Evolutionary conservation across 2,329 filamentous ascomycete species (phyloP), one percentile per base, ranked within the genome.

Genomic region (Dothideomycetes sp.): DNA sequence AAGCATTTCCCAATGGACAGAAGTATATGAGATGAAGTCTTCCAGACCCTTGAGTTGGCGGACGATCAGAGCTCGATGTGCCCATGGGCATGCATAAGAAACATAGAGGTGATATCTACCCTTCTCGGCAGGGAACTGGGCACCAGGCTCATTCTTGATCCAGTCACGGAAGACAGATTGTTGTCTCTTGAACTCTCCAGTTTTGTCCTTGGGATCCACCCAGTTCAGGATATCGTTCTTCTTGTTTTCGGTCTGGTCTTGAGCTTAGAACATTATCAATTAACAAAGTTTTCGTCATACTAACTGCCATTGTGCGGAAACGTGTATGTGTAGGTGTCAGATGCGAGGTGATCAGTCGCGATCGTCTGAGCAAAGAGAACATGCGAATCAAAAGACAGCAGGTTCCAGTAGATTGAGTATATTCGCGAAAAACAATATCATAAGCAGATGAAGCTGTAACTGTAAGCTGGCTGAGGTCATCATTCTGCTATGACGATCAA

Each of bases 1-100:
- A 46, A 52, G 78, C 67, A 96, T 78, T 54, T 94, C 81, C 89
- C 88, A 96, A 64, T 95, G 88, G 39, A 95, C 88, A n/a, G 76
- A 78, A 0, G 85, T 91, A 45, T 76, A 71, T 5, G 76, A 68
- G 51, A 98, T 80, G 49, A 91, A 73, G 43, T 93, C 81, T 53
- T 96, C 84, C 1, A 98, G 72, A 0, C 89, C 91, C 68, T 96
- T 98, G 54, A 98, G 73, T 60, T 86, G 82, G 44, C 89, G 76
- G 2, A 84, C 82, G 51, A 96, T 94, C 49, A 96, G 70, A 0
- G 86, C 82, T 30, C 91, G 80, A 56, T 86, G 85, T 4, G 89
- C 88, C 88, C 88, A 95, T 4, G 88, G 88, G 63, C 88, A 95
- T 5, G 88, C 88, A 63, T 94, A 94, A 54, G 82, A 89, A 51